Percentiles rank a stretch among this genome's conserved stretches.
phyloP scores from a whole-genome alignment of 805 yeast species.

The Myxozyma kluyveri region DNA sequence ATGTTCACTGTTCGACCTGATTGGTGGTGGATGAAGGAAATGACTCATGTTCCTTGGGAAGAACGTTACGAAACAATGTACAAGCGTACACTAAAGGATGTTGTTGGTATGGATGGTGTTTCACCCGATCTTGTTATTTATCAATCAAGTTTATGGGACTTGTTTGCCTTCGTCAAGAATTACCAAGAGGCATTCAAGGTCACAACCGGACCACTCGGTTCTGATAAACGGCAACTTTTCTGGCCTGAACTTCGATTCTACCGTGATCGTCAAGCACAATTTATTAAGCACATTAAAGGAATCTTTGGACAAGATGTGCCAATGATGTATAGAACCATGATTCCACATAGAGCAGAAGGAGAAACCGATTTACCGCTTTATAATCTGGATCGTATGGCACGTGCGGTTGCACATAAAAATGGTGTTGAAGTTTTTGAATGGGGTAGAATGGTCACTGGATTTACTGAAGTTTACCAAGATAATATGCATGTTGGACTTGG shows the following conservation, averaged over 20 bases:
- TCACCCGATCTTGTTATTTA: slow-evolving; percentile 17
- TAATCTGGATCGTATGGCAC: slow-evolving; percentile 17
- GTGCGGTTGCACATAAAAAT: slow-evolving; percentile 12
- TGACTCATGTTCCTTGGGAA: slow-evolving; percentile 21
- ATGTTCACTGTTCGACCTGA: slow-evolving; percentile 12
- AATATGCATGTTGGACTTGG: slow-evolving; percentile 18
- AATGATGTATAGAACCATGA: slow-evolving; percentile 18
- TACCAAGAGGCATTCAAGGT: neutral
- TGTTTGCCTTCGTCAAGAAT: slow-evolving; percentile 8
- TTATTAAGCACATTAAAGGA: slow-evolving; percentile 7
- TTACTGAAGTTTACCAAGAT: slow-evolving; percentile 8
- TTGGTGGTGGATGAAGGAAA: slow-evolving; percentile 25
- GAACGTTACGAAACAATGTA: slow-evolving; percentile 11
- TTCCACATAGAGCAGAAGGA: slow-evolving; percentile 14
- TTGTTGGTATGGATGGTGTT: slow-evolving; percentile 10
- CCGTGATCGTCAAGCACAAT: slow-evolving; percentile 7
- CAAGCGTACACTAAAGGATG: slow-evolving; percentile 4
- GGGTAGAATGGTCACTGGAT: slow-evolving; percentile 17
- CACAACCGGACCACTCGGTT: neutral
- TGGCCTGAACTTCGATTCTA: slow-evolving; percentile 19
- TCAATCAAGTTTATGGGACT: slow-evolving; percentile 17
- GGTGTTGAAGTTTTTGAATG: slow-evolving; percentile 23
- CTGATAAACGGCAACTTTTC: slow-evolving; percentile 8
- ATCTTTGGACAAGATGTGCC: slow-evolving; percentile 17
- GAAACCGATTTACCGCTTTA: slow-evolving; percentile 13